A percentile compares a stretch with the other conserved stretches of the same genome.
Evolutionary conservation across 768 basidiomycete genomes (phyloP).

Genomic region (Kwoniella botswanensis): DNA sequence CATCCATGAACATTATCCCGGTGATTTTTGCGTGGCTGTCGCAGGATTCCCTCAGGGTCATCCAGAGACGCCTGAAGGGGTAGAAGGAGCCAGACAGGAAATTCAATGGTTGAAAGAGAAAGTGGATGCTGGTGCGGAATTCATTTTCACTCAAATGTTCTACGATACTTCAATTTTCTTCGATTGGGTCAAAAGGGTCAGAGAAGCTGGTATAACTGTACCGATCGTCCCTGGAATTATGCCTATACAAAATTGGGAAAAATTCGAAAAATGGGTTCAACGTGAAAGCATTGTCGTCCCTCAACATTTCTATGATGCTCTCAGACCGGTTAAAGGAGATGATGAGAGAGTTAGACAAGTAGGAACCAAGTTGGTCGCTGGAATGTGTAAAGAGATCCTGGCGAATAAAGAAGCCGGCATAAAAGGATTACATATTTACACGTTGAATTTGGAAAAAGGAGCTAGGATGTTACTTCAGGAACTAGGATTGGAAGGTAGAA

Average conservation of each 20-base stretch:
- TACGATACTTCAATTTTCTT: conserved; percentile 92
- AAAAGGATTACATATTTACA: conserved; percentile 91
- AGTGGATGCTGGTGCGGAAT: conserved; percentile 82
- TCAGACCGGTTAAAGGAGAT: conserved; percentile 86
- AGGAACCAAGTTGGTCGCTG: conserved; percentile 91
- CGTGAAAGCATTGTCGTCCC: conserved; percentile 67
- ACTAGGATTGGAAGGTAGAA: conserved; percentile 66
- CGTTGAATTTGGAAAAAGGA: conserved; percentile 95
- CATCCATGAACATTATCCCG: conserved; percentile 78
- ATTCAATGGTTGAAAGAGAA: conserved; percentile 88
- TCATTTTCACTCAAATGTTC: conserved; percentile 99
- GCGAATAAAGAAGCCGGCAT: conserved; percentile 74
- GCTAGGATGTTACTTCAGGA: conserved; percentile 95
- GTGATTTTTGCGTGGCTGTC: conserved; percentile 95
- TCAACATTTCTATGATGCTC: conserved; percentile 70
- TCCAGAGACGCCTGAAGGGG: conserved; percentile 67
- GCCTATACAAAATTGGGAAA: conserved; percentile 95
- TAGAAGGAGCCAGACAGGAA: conserved; percentile 64
- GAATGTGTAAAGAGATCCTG: conserved; percentile 89
- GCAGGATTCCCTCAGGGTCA: conserved; percentile 89
- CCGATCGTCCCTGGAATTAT: conserved; percentile 94
- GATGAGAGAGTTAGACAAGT: conserved; percentile 91
- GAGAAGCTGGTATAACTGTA: conserved; percentile 82
- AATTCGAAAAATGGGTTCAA: conserved; percentile 72
- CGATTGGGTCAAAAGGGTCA: conserved; percentile 80